Base-by-base conservation (phyloP, 345 rosid species). In the Linum tenue region DNA sequence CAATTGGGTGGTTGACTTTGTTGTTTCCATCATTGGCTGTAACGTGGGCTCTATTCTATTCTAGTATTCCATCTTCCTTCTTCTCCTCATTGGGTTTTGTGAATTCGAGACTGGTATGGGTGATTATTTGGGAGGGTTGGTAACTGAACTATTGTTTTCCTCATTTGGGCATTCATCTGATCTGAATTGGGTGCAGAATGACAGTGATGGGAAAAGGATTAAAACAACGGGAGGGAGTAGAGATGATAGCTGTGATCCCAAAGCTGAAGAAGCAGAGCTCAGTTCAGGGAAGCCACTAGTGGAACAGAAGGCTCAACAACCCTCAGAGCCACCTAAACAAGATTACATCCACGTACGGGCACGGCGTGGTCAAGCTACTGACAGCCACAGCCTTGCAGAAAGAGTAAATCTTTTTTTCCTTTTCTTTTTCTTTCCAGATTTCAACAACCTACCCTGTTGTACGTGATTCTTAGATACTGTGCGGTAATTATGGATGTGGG, bases 341-440 rank as follows among this genome's bases (percentile, higher is more conserved):
- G 98, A 91, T 79, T 92, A 87, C 76, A 89, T 92, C 71, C 98
- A 87, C 56, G 91, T 92, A 10, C 84, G 98, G 73, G 98, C 96
- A 12, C 88, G 98, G 78, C 79, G 92, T 72, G 98, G 98, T 62
- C 96, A 92, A 78, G 98, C 98, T 68, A 89, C 95, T 53, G 96
- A 89, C 80, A 92, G 91, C 80, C 98, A 89, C 81, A 92, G 96
- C 76, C 80, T 92, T 67, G 98, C 98, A 36, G 92, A 92, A 83
- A 84, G 96, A 78, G 95, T 92, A 89, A 82, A 60, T 65, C 73
- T 51, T 83, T 69, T 42, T 31, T 8, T 55, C 67, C 66, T 67
- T 43, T 53, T 15, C 22, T 48, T 48, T 11, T 2, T 43, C 50
- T 48, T 48, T 48, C 11, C 53, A 48, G 7, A 5, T 9, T 48